phyloP scores from a whole-genome alignment of 192 early-diverging fungal genomes.

The Podila epicladia region DNA sequence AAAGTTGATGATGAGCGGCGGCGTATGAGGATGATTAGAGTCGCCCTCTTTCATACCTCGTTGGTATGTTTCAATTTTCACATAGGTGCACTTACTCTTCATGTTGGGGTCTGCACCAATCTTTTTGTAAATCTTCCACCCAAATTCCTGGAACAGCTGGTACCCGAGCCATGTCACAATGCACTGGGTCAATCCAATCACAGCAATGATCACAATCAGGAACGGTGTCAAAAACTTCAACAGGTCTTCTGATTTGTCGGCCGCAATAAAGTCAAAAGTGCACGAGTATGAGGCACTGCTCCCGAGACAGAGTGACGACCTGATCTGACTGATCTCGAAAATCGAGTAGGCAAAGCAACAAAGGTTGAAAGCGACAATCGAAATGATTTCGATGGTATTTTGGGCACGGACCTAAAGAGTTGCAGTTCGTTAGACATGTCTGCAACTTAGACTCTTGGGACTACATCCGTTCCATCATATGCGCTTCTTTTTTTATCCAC shows the following conservation, averaged over 20 bases:
- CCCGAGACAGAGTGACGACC: slow-evolving; percentile 6
- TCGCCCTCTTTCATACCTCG: too few relatives aligned
- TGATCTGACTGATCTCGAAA: slow-evolving; percentile 73
- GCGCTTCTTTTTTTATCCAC: too few relatives aligned
- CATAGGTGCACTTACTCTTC: slow-evolving; percentile 53
- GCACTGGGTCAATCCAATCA: slow-evolving; percentile 34
- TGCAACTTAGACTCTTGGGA: too few relatives aligned
- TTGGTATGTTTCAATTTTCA: too few relatives aligned
- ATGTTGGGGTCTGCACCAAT: slow-evolving; percentile 72
- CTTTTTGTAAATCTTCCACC: slow-evolving; percentile 70
- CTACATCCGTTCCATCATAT: too few relatives aligned
- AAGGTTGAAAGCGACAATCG: slow-evolving; percentile 72
- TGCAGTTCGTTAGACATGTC: not conserved
- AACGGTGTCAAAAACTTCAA: slow-evolving; percentile 5
- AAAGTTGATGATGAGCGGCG: too few relatives aligned
- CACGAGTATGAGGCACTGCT: not conserved
- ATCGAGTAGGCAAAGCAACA: slow-evolving; percentile 72
- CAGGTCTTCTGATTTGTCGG: not conserved
- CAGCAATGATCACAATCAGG: slow-evolving; percentile 16
- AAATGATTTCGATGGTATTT: slow-evolving; percentile 81
- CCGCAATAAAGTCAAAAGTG: slow-evolving; percentile 3
- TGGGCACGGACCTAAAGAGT: slow-evolving; percentile 66
- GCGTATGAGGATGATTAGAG: too few relatives aligned
- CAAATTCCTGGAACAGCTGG: slow-evolving; percentile 58
- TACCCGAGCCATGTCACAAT: slow-evolving; percentile 42